Percentiles rank a stretch among this genome's conserved stretches.
These are phyloP conservation scores for Cucurbita maxima DNA, from an alignment of 306 rosid genomes.

Conservation along the genomic window DNA sequence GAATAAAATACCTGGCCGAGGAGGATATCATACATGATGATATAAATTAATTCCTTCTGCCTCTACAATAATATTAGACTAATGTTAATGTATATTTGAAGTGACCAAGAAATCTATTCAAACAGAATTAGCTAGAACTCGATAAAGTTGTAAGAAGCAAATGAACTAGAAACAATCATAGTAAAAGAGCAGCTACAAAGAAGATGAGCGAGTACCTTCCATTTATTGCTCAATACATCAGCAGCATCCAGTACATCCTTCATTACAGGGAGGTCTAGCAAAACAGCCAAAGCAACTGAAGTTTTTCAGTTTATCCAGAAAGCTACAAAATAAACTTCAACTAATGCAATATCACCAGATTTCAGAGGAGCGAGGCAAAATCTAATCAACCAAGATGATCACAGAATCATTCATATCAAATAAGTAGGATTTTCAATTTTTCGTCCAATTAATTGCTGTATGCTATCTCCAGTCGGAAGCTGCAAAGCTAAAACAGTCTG, in stretches of 20 bases:
- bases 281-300: not conserved
- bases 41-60: conserved; percentile 58
- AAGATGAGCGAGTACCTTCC: conserved; percentile 49
- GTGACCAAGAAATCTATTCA: not conserved
- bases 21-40: conserved; percentile 70
- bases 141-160: not conserved
- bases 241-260: conserved; percentile 45
- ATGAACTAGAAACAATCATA: not conserved
- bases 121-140: not conserved
- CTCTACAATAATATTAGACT: conserved; percentile 24
- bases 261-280: conserved; percentile 63
- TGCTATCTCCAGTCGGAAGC: not conserved
- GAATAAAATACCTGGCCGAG: conserved; percentile 53
- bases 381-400: not conserved
- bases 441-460: not conserved
- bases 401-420: not conserved
- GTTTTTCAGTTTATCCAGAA: not conserved
- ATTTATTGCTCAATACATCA: conserved; percentile 41
- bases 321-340: not conserved
- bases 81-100: not conserved
- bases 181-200: not conserved
- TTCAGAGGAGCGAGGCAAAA: not conserved
- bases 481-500: not conserved
- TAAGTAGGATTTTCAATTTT: not conserved
- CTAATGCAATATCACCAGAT: not conserved